phyloP scores from a whole-genome alignment of 345 rosid genomes.

The Mallotus nudiflorus region DNA sequence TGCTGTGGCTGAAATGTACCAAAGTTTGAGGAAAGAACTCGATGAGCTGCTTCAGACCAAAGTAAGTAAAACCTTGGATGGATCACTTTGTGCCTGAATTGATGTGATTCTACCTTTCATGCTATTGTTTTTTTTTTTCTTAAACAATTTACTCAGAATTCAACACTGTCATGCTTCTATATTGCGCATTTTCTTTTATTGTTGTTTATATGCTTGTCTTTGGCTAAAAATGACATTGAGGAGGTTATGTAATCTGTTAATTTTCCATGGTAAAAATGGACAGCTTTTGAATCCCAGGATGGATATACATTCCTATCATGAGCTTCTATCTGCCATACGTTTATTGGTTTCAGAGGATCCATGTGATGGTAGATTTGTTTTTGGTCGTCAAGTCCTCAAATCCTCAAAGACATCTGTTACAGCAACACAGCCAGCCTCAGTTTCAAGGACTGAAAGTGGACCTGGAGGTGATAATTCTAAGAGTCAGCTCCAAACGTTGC shows the following conservation, averaged over 20 bases:
- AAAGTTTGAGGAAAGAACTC: slow-evolving; percentile 67
- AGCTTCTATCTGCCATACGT: slow-evolving; percentile 62
- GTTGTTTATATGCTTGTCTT: background rate
- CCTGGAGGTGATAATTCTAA: slow-evolving; percentile 91
- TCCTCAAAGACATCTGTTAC: slow-evolving; percentile 32
- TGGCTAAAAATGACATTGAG: slow-evolving; percentile 8
- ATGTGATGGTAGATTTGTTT: slow-evolving; percentile 73
- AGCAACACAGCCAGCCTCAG: slow-evolving; percentile 34
- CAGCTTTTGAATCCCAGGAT: slow-evolving; percentile 76
- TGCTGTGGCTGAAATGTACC: slow-evolving; percentile 59
- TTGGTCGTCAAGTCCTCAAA: slow-evolving; percentile 54
- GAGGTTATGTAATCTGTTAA: slow-evolving; percentile 20
- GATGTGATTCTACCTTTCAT: background rate
- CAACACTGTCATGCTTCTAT: background rate
- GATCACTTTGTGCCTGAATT: slow-evolving; percentile 12
- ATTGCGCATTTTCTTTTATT: background rate
- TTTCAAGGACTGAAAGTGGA: slow-evolving; percentile 65
- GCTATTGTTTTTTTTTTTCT: background rate
- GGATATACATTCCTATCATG: slow-evolving; percentile 48
- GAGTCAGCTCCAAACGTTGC: slow-evolving; percentile 84
- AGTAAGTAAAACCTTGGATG: slow-evolving; percentile 44
- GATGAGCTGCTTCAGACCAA: slow-evolving; percentile 75
- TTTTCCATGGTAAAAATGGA: slow-evolving; percentile 18
- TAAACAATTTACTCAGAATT: background rate
- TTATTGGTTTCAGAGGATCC: slow-evolving; percentile 58